Base-by-base conservation (phyloP, 352 stramenopile genomes). In the Peronospora belbahrii region DNA sequence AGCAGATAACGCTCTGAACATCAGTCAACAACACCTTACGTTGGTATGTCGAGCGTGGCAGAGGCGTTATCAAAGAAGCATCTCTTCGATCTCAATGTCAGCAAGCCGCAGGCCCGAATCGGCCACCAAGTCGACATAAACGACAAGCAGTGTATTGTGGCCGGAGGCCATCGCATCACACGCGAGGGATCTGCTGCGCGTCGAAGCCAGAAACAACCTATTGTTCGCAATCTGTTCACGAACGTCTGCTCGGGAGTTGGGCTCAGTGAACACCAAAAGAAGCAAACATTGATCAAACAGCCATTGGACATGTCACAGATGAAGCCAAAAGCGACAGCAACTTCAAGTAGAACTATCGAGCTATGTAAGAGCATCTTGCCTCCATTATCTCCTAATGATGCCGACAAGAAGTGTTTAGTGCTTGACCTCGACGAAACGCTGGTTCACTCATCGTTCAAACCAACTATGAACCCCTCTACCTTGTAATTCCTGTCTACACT, bases 371-470 rank as follows among this genome's bases (percentile, higher is more conserved):
- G 71, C 35, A 61, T 88, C 20, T 45, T 88, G 17, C 61, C 63
- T 18, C 70, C 70, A 2, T 19, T 58, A 4, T 51, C 31, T 4
- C 59, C 61, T 0, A 57, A 75, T 18, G 80, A 94, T 39, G 47
- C 56, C 2, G 81, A 72, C 32, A 94, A 93, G 50, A 95, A 95
- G 56, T 94, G 84, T 28, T 73, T 97, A 17, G 83, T 97, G 19
- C 69, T 99, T 15, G 96, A 99, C 53, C 67, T 99, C 19, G 96
- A 98, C 65, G 96, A 98, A 60, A 99, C 96, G 11, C 68, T 99
- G 3, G 95, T 99, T 8, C 95, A 99, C 73, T 97, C 85, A 27
- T 98, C 89, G 31, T 99, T 98, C 60, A 76, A 75, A 65, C 81
- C 93, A 6, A 96, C 97, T 10, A 48, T 65, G 13, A 93, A 94